Evolutionary conservation across 805 yeast species (phyloP).

Genomic region (Saccharomycopsis schoenii): DNA sequence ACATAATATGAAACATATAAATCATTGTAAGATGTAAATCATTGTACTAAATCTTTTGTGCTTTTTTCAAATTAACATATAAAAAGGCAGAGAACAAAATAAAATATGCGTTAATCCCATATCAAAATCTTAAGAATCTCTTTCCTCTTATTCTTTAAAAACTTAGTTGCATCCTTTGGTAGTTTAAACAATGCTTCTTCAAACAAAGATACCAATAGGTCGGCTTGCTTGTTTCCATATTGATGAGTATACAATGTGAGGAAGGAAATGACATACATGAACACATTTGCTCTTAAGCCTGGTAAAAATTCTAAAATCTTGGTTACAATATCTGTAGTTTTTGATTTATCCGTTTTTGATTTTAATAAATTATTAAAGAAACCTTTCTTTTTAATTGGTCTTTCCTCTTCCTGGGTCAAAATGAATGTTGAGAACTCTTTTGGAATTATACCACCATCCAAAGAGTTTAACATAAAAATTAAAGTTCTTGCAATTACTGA

Average conservation of each 20-base stretch:
- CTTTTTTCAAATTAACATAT: background rate
- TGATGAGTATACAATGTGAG: conserved; percentile 26
- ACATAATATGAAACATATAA: background rate
- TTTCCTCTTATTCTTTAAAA: conserved; percentile 10
- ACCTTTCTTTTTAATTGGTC: conserved; percentile 24
- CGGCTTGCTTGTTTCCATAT: conserved; percentile 2
- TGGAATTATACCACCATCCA: conserved; percentile 35
- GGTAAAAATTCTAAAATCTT: conserved; percentile 31
- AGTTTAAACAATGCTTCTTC: conserved; percentile 16
- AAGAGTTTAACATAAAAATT: conserved; percentile 24
- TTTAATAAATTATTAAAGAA: conserved; percentile 20
- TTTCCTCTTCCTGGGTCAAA: conserved; percentile 20
- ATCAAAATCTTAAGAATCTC: conserved; percentile 15
- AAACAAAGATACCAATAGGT: conserved; percentile 11
- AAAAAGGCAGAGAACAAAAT: background rate
- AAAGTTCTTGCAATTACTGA: conserved; percentile 24
- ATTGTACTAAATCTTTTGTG: too few relatives aligned
- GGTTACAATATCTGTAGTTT: conserved; percentile 24
- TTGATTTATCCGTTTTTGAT: conserved; percentile 17
- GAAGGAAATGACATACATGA: conserved; percentile 32
- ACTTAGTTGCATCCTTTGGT: conserved; percentile 10
- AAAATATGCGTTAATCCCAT: background rate
- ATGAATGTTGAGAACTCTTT: conserved; percentile 24
- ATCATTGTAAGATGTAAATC: too few relatives aligned
- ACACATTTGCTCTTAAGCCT: conserved; percentile 31